A percentile compares a stretch with the other conserved stretches of the same genome.
Conservation (phyloP, 2,329 filamentous ascomycete genomes). For the Aspergillus jensenii region DNA sequence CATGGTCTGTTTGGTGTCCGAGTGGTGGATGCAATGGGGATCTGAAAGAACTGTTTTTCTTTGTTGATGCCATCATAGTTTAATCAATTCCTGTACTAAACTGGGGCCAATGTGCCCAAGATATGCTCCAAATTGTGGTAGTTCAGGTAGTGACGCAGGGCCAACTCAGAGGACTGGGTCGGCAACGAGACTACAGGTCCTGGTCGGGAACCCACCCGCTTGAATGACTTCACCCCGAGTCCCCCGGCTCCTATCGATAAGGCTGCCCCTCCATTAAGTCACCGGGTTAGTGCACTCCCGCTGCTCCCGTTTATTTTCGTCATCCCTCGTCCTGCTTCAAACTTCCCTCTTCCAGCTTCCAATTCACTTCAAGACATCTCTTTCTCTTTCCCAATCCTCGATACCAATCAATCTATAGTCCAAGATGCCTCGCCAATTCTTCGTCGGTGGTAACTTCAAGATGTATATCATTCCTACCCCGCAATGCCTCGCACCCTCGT, state of each 20-base stretch:
- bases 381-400: slow-evolving; percentile 9
- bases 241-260: slow-evolving; percentile 22
- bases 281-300: slow-evolving; percentile 9
- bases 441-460: slow-evolving; percentile 99
- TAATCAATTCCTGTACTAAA: neutral
- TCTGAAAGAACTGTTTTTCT: neutral
- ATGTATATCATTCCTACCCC: slow-evolving; percentile 63
- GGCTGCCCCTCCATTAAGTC: slow-evolving; percentile 15
- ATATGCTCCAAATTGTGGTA: neutral
- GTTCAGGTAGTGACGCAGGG: neutral
- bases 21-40: neutral
- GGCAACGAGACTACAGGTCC: neutral
- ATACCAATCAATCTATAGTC: slow-evolving; percentile 25
- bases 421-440: slow-evolving; percentile 93
- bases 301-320: slow-evolving; percentile 14
- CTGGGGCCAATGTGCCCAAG: neutral
- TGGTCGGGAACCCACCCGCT: neutral
- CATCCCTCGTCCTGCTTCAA: slow-evolving; percentile 6
- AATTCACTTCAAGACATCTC: slow-evolving; percentile 1
- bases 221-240: neutral
- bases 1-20: neutral
- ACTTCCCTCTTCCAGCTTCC: slow-evolving; percentile 5
- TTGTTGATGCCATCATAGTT: neutral
- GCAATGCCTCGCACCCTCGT: slow-evolving; percentile 24
- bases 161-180: slow-evolving; percentile 9